phyloP scores from a whole-genome alignment of 768 basidiomycete genomes.

The Mycena crocata region DNA sequence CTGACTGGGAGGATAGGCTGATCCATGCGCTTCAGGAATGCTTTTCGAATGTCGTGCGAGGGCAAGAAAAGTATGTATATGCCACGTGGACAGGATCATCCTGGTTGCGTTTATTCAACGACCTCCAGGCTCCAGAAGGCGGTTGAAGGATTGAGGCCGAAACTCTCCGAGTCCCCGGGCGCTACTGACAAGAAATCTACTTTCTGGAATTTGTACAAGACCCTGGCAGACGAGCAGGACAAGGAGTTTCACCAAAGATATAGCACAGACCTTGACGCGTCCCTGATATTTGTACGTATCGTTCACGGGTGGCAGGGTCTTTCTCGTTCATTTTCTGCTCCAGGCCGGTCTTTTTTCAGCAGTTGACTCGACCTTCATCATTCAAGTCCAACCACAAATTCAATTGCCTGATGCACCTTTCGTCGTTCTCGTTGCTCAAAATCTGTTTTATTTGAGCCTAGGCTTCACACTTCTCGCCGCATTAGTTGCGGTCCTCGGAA shows the following conservation, averaged over 20 bases:
- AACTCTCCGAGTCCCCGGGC: neutral
- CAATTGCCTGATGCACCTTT: neutral
- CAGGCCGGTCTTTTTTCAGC: slow-evolving; percentile 20
- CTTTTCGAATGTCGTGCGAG: no score
- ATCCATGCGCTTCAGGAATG: no score
- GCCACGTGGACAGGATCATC: no score
- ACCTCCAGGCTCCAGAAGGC: neutral
- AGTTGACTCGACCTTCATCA: slow-evolving; percentile 6
- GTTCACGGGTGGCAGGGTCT: neutral
- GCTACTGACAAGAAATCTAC: neutral
- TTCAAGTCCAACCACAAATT: slow-evolving; percentile 15
- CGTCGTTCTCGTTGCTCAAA: neutral
- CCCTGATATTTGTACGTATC: slow-evolving; percentile 6
- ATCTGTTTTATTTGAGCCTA: slow-evolving; percentile 12
- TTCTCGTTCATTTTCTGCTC: neutral
- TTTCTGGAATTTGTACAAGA: slow-evolving; percentile 7
- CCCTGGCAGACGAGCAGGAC: slow-evolving; percentile 16
- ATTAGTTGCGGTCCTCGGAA: slow-evolving; percentile 8
- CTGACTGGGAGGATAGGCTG: no score
- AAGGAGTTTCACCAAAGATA: slow-evolving; percentile 15
- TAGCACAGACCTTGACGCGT: slow-evolving; percentile 14
- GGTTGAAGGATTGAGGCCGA: neutral
- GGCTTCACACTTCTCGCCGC: neutral
- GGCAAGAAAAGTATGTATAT: no score
- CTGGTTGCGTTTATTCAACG: no score